Percentiles rank a stretch among this genome's conserved stretches.
phyloP scores from a whole-genome alignment of 345 rosid species.

The Isatis tinctoria region DNA sequence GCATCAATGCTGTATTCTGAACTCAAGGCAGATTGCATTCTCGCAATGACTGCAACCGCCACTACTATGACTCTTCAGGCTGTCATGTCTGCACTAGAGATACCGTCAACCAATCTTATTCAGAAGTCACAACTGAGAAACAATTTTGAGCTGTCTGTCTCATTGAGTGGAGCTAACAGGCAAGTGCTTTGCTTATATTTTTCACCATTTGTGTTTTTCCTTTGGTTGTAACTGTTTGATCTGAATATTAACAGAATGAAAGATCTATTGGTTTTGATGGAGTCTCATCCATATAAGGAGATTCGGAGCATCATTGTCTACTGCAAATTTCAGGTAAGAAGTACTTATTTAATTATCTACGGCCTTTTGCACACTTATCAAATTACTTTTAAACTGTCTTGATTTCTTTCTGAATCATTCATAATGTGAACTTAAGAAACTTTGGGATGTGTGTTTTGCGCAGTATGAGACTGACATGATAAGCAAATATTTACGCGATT shows the following conservation, averaged over 20 bases:
- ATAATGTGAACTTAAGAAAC: conserved; percentile 14
- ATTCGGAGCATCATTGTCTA: conserved; percentile 76
- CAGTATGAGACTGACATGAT: conserved; percentile 81
- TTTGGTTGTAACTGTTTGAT: not conserved
- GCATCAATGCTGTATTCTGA: conserved; percentile 70
- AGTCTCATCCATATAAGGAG: conserved; percentile 62
- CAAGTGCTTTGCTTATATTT: conserved; percentile 30
- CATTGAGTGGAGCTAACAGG: conserved; percentile 71
- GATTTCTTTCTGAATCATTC: not conserved
- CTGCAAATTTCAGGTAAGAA: conserved; percentile 92
- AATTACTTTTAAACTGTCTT: not conserved
- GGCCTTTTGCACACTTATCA: not conserved
- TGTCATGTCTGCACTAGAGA: conserved; percentile 87
- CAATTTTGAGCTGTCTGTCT: conserved; percentile 73
- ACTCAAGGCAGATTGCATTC: conserved; percentile 66
- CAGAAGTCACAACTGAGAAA: conserved; percentile 64
- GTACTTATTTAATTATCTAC: not conserved
- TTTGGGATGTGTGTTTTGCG: conserved; percentile 17
- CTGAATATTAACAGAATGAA: conserved; percentile 56
- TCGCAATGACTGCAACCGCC: conserved; percentile 98
- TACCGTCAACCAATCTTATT: conserved; percentile 73
- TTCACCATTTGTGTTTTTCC: conserved; percentile 2
- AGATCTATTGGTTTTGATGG: conserved; percentile 66
- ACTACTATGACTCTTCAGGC: conserved; percentile 63
- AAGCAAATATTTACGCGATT: conserved; percentile 79